phyloP scores from a whole-genome alignment of 768 basidiomycete species.

The Tubosaeta sp. region DNA sequence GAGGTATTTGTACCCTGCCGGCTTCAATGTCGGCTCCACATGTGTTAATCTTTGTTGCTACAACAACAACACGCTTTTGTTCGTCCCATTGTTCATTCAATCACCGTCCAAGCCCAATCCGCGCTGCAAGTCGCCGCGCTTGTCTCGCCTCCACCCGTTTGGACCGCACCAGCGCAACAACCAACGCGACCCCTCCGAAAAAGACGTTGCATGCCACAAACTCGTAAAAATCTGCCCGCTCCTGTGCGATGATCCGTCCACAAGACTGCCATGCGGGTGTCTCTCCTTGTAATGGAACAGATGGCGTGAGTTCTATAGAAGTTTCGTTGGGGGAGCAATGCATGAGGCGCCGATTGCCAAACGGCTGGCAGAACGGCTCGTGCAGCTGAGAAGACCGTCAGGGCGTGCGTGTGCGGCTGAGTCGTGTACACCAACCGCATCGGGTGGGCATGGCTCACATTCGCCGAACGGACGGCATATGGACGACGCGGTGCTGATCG shows the following conservation, averaged over 20 bases:
- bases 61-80: neutral
- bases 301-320: conserved; percentile 19
- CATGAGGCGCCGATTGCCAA: conserved; percentile 86
- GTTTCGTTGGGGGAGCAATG: conserved; percentile 56
- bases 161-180: conserved; percentile 64
- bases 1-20: neutral
- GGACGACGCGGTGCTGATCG: conserved; percentile 7
- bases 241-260: conserved; percentile 74
- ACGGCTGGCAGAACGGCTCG: conserved; percentile 93
- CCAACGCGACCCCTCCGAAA: conserved; percentile 63
- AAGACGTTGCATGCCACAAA: conserved; percentile 82
- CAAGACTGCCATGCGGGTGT: conserved; percentile 91
- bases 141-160: conserved; percentile 67
- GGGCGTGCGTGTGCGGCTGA: conserved; percentile 2
- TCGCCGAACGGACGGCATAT: conserved; percentile 53
- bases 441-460: conserved; percentile 62
- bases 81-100: neutral
- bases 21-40: neutral
- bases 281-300: conserved; percentile 39
- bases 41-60: neutral
- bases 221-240: conserved; percentile 86
- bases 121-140: conserved; percentile 77
- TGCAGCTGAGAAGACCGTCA: conserved; percentile 48
- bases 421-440: conserved; percentile 42
- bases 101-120: conserved; percentile 66